phyloP scores from a whole-genome alignment of 495 filamentous ascomycete genomes.

The Staphylotrichum longicolle region DNA sequence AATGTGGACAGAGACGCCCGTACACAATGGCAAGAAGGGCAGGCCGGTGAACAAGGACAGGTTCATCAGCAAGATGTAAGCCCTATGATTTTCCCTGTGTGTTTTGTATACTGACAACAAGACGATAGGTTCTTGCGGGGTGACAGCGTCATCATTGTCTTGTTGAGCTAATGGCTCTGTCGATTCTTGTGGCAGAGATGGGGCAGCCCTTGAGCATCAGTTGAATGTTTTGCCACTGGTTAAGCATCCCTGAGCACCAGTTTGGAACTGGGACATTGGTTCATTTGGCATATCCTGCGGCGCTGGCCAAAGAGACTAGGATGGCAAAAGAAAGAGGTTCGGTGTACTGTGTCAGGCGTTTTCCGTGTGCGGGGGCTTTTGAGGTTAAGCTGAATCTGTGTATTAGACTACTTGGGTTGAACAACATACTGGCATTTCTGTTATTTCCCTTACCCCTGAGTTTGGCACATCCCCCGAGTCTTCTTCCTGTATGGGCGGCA shows the following conservation, averaged over 20 bases:
- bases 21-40: slow-evolving; percentile 74
- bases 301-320: not conserved
- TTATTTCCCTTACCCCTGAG: not conserved
- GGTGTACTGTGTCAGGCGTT: slow-evolving; percentile 13
- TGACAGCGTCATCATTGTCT: slow-evolving; percentile 89
- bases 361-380: not conserved
- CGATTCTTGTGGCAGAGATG: not conserved
- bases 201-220: not conserved
- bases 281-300: not conserved
- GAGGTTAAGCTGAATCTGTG: slow-evolving; percentile 12
- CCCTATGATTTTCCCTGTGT: slow-evolving; percentile 12
- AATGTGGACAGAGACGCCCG: slow-evolving; percentile 97
- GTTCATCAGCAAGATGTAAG: slow-evolving; percentile 97
- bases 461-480: too few relatives aligned
- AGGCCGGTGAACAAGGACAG: slow-evolving; percentile 95
- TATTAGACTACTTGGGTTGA: slow-evolving; percentile 4
- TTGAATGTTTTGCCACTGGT: not conserved
- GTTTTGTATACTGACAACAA: not conserved
- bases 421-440: not conserved
- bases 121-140: slow-evolving; percentile 79
- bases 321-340: slow-evolving; percentile 17
- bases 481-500: too few relatives aligned
- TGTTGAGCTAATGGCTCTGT: slow-evolving; percentile 62
- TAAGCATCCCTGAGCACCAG: not conserved
- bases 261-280: not conserved